Conservation (phyloP, 2,329 filamentous ascomycete species). For the Thielaviopsis ethacetica region DNA sequence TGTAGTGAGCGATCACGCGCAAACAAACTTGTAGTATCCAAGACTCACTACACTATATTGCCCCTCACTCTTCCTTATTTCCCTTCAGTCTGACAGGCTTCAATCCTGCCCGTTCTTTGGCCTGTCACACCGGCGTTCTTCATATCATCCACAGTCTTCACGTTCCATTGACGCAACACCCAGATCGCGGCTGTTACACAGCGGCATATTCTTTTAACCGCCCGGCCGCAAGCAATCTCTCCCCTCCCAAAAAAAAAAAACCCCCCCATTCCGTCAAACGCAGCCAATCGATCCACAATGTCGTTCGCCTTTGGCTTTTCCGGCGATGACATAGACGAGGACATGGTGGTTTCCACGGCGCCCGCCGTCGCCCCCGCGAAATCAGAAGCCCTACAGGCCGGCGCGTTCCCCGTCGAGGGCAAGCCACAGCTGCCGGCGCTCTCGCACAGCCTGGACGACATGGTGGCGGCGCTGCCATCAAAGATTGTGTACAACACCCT, state of each 20-base stretch:
- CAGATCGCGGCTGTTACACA: too few species aligned
- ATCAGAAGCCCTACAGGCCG: constrained; percentile 17
- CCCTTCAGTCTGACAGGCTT: not conserved
- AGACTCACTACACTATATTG: not conserved
- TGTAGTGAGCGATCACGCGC: not conserved
- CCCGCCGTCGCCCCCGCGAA: constrained; percentile 13
- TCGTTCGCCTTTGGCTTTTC: constrained; percentile 45
- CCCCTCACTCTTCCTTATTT: too few species aligned
- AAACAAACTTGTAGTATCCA: not conserved
- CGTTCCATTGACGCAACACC: too few species aligned
- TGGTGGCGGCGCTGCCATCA: constrained; percentile 48
- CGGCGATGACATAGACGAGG: constrained; percentile 47
- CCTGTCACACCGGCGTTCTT: too few species aligned
- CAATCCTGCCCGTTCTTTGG: too few species aligned
- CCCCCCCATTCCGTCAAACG: not conserved
- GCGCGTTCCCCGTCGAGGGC: constrained; percentile 45
- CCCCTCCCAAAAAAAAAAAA: not conserved
- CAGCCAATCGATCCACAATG: constrained; percentile 17
- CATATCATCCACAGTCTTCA: too few species aligned
- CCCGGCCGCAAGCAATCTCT: not conserved
- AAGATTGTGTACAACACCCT: constrained; percentile 55
- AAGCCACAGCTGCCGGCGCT: constrained; percentile 40
- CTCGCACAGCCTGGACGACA: constrained; percentile 31
- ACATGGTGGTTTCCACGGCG: constrained; percentile 18
- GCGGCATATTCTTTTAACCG: too few species aligned